Evolutionary conservation across 2,329 filamentous ascomycete genomes (phyloP).

Genomic region (Talaromyces pinophilus): DNA sequence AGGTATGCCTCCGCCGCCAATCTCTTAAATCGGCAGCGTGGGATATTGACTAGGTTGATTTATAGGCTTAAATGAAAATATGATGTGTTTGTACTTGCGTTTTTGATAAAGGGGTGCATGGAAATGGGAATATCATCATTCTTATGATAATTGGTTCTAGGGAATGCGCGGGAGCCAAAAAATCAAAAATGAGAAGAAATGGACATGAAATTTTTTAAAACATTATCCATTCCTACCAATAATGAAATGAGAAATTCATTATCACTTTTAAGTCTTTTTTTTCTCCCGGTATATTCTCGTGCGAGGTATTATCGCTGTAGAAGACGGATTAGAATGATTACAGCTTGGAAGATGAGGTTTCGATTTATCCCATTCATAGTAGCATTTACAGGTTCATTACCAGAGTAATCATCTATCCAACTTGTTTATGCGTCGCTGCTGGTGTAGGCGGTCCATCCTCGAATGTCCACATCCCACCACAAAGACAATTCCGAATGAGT

Average conservation of each 20-base stretch:
- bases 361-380: neutral
- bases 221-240: conserved; percentile 15
- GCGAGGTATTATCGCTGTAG: neutral
- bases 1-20: conserved; percentile 64
- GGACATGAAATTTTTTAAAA: conserved; percentile 10
- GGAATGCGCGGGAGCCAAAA: conserved; percentile 12
- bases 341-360: neutral
- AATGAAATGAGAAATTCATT: conserved; percentile 18
- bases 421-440: conserved; percentile 32
- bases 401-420: neutral
- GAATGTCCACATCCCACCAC: conserved; percentile 44
- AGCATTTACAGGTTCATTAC: neutral
- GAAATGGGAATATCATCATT: conserved; percentile 19
- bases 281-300: neutral
- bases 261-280: neutral
- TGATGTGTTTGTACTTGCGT: conserved; percentile 22
- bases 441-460: conserved; percentile 32
- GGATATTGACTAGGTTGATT: too few relatives aligned
- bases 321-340: neutral
- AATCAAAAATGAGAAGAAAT: conserved; percentile 15
- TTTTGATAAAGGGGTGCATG: conserved; percentile 23
- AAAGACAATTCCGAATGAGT: conserved; percentile 42
- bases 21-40: too few relatives aligned
- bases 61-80: conserved; percentile 21
- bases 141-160: conserved; percentile 17